Evolutionary conservation across 257 asterid species (phyloP).

Genomic region (Scutellaria barbata): DNA sequence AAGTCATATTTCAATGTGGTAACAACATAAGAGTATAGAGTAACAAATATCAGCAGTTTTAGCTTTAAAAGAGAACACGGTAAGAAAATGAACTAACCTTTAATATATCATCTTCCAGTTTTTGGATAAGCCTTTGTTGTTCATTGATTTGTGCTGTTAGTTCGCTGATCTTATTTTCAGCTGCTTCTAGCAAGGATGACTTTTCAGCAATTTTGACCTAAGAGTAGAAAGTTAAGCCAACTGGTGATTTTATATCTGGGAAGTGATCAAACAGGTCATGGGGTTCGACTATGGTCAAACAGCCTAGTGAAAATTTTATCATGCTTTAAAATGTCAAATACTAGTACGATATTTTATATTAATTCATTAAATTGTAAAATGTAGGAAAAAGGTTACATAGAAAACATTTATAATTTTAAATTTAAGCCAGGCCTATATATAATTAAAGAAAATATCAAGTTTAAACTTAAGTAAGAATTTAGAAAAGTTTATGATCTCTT

Average conservation of each 20-base stretch:
- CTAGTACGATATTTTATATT: neutral
- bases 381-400: neutral
- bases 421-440: neutral
- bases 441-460: neutral
- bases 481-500: neutral
- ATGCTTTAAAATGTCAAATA: neutral
- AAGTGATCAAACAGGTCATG: neutral
- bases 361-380: neutral
- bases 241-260: neutral
- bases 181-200: slow-evolving; percentile 82
- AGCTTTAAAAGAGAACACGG: slow-evolving; percentile 24
- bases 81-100: slow-evolving; percentile 53
- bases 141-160: slow-evolving; percentile 66
- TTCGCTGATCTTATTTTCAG: slow-evolving; percentile 72
- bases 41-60: slow-evolving; percentile 5
- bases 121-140: slow-evolving; percentile 91
- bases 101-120: slow-evolving; percentile 94
- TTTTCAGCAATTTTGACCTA: slow-evolving; percentile 89
- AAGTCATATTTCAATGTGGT: slow-evolving; percentile 7
- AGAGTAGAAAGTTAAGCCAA: slow-evolving; percentile 35
- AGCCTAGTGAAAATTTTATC: neutral
- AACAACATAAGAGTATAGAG: slow-evolving; percentile 14
- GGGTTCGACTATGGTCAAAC: neutral
- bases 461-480: neutral
- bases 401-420: neutral